Evolutionary conservation across 73 alveolate species (phyloP).

Genomic region (Tetrahymena malaccensis): DNA sequence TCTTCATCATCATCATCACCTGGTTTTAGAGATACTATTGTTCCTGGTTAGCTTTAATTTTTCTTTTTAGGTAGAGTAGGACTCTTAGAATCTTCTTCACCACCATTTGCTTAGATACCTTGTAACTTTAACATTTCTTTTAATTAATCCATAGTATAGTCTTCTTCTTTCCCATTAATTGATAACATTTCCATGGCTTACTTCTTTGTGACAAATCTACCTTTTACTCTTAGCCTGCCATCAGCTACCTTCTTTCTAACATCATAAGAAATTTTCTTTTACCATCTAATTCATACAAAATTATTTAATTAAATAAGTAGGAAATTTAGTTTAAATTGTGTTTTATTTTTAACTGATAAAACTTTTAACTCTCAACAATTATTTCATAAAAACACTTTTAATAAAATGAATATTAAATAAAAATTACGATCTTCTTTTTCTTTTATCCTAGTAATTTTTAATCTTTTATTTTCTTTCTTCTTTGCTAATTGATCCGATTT

Average conservation of each 20-base stretch:
- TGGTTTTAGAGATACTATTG: not conserved
- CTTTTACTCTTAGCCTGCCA: constrained; percentile 25
- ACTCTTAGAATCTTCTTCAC: not conserved
- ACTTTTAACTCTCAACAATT: no score
- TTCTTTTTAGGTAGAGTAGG: not conserved
- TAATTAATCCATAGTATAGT: not conserved
- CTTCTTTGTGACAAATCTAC: constrained; percentile 29
- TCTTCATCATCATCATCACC: not conserved
- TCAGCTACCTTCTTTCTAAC: constrained; percentile 39
- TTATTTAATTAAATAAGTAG: no score
- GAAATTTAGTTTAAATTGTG: no score
- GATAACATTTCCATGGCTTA: constrained; percentile 1
- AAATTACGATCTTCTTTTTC: constrained; percentile 11
- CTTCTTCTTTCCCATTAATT: not conserved
- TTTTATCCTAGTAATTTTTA: constrained; percentile 22
- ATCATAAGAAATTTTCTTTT: constrained; percentile 30
- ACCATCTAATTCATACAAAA: not conserved
- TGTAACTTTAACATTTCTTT: not conserved
- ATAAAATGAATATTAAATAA: not conserved
- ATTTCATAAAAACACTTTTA: no score
- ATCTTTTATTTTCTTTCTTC: constrained; percentile 29
- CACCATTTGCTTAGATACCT: not conserved
- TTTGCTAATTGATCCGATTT: not conserved
- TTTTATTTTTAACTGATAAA: no score
- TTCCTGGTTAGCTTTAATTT: not conserved